phyloP scores from a whole-genome alignment of 2,329 filamentous ascomycete genomes.

The Colletotrichum sp. region DNA sequence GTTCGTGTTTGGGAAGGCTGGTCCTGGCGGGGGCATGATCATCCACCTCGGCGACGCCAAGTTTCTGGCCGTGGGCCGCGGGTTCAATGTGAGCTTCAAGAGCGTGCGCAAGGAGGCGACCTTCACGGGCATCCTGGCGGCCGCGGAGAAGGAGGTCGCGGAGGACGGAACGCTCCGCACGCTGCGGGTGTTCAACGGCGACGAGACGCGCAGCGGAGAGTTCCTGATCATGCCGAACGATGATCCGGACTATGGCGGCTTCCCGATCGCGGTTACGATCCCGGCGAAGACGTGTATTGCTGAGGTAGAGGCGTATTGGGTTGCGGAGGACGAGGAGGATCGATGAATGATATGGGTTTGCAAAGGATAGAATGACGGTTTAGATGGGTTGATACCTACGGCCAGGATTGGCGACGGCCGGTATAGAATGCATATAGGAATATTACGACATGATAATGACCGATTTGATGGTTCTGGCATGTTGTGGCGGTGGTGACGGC shows the following conservation, averaged over 20 bases:
- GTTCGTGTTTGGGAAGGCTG: conserved; percentile 44
- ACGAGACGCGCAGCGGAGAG: conserved; percentile 47
- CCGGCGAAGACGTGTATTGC: conserved; percentile 55
- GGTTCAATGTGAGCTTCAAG: conserved; percentile 41
- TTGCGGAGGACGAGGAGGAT: conserved; percentile 31
- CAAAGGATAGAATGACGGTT: background rate
- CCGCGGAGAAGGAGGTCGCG: conserved; percentile 39
- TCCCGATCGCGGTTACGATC: conserved; percentile 59
- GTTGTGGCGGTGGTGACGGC: background rate
- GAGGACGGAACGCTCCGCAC: conserved; percentile 36
- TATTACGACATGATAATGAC: background rate
- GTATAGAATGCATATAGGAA: background rate
- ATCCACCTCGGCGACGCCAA: conserved; percentile 38
- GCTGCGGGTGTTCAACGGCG: conserved; percentile 39
- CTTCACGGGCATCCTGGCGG: conserved; percentile 41
- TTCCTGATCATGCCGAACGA: conserved; percentile 61
- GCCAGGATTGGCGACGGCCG: background rate
- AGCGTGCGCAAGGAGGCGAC: conserved; percentile 33
- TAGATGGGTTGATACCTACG: background rate
- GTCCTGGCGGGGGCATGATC: conserved; percentile 41
- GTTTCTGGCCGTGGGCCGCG: conserved; percentile 40
- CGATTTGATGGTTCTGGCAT: background rate
- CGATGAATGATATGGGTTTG: background rate
- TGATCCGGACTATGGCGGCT: conserved; percentile 60
- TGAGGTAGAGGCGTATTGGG: conserved; percentile 41